A percentile compares a stretch with the other conserved stretches of the same genome.
Conservation (phyloP, 1,139 yeast species). For the Saccharomycopsis phalli region DNA sequence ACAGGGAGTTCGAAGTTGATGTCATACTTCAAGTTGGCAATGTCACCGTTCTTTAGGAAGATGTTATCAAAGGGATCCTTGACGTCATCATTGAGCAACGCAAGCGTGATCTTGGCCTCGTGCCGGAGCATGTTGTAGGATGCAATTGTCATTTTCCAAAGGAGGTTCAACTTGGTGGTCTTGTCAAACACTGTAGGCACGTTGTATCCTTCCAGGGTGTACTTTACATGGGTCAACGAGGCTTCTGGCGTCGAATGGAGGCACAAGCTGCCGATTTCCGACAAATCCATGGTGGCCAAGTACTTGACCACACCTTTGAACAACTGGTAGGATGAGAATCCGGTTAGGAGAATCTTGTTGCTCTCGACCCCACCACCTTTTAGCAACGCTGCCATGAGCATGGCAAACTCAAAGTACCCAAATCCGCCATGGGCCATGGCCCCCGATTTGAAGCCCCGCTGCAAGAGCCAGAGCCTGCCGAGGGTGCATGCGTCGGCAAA, state of each 20-base stretch:
- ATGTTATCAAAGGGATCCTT: slow-evolving; percentile 80
- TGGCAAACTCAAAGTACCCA: slow-evolving; percentile 85
- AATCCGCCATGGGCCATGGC: slow-evolving; percentile 54
- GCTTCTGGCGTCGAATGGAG: slow-evolving; percentile 44
- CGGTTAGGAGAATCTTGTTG: slow-evolving; percentile 67
- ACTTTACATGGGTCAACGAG: slow-evolving; percentile 34
- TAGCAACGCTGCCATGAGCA: slow-evolving; percentile 69
- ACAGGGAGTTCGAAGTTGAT: slow-evolving; percentile 42
- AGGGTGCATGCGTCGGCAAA: slow-evolving; percentile 82
- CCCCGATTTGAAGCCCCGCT: slow-evolving; percentile 66
- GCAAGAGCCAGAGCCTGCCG: slow-evolving; percentile 85
- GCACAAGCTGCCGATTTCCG: slow-evolving; percentile 52
- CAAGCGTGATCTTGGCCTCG: slow-evolving; percentile 62
- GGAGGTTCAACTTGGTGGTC: slow-evolving; percentile 60
- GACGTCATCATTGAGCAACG: slow-evolving; percentile 65
- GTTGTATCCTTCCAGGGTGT: slow-evolving; percentile 50
- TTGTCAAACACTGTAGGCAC: slow-evolving; percentile 74
- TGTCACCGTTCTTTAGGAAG: slow-evolving; percentile 52
- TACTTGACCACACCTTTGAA: slow-evolving; percentile 82
- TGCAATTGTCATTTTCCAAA: slow-evolving; percentile 72
- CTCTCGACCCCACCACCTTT: slow-evolving; percentile 80
- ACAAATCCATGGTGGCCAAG: slow-evolving; percentile 68
- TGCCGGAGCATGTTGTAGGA: slow-evolving; percentile 55
- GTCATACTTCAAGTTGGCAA: slow-evolving; percentile 59
- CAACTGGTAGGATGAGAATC: slow-evolving; percentile 86